phyloP scores from a whole-genome alignment of 306 rosid species.

The Boehmeria nivea region DNA sequence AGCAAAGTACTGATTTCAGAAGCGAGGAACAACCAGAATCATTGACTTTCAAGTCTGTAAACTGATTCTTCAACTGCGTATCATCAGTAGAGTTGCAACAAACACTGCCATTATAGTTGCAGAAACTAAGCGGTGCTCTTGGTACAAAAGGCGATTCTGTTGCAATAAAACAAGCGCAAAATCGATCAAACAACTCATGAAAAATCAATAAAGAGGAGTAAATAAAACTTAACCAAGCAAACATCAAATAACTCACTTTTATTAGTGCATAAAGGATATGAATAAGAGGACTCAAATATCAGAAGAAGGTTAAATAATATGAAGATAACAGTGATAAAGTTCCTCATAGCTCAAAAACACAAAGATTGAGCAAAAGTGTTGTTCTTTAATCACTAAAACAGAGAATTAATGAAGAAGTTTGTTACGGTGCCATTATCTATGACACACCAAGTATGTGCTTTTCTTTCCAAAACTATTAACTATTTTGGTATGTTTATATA shows the following conservation, averaged over 20 bases:
- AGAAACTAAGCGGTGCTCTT: constrained; percentile 24
- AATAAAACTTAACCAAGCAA: not conserved
- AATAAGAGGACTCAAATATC: constrained; percentile 12
- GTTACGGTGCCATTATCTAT: too few species aligned
- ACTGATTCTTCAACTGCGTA: constrained; percentile 14
- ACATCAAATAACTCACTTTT: constrained; percentile 26
- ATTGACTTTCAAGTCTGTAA: constrained; percentile 16
- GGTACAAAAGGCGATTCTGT: constrained; percentile 28
- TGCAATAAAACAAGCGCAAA: constrained; percentile 6
- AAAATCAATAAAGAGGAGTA: not conserved
- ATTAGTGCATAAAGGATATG: constrained; percentile 33
- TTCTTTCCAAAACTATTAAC: not conserved
- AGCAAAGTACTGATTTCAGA: constrained; percentile 33
- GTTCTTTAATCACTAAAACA: too few species aligned
- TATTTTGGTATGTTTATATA: not conserved
- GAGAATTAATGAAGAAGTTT: too few species aligned
- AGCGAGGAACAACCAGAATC: constrained; percentile 23
- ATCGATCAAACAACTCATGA: not conserved
- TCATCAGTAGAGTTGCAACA: constrained; percentile 35
- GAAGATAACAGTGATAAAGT: constrained; percentile 9
- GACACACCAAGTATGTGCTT: not conserved
- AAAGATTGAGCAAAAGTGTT: not conserved
- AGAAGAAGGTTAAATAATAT: constrained; percentile 20
- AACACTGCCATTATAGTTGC: constrained; percentile 34
- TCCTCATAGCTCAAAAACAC: constrained; percentile 20